Evolutionary conservation across 2,329 filamentous ascomycete genomes (phyloP).

Genomic region (Clarireedia hainanense): DNA sequence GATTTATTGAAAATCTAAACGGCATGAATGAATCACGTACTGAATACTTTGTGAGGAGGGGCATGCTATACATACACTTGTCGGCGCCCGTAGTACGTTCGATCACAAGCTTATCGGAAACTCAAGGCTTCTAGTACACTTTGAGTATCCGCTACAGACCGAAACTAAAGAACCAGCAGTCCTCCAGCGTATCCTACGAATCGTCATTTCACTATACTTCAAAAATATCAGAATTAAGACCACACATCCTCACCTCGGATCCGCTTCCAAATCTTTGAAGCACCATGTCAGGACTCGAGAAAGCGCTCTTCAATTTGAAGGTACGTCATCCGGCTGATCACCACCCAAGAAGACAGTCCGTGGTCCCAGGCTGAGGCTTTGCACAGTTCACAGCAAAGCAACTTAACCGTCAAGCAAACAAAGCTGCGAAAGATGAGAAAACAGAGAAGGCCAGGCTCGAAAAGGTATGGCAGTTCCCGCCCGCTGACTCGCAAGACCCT

Average conservation of each 20-base stretch:
- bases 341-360: background rate
- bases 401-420: constrained; percentile 53
- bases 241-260: background rate
- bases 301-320: constrained; percentile 55
- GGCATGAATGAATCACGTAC: background rate
- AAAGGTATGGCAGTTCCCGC: constrained; percentile 35
- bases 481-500: background rate
- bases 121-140: background rate
- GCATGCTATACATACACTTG: too few relatives aligned
- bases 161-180: too few relatives aligned
- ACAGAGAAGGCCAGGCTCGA: constrained; percentile 54
- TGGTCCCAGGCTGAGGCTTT: too few relatives aligned
- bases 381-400: constrained; percentile 52
- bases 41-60: too few relatives aligned
- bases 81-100: too few relatives aligned
- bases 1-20: too few relatives aligned
- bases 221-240: background rate
- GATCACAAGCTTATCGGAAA: background rate
- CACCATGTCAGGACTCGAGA: constrained; percentile 52
- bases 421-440: constrained; percentile 53
- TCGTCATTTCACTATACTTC: background rate
- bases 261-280: background rate
- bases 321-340: constrained; percentile 30
- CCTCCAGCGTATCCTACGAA: too few relatives aligned
- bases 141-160: too few relatives aligned